phyloP scores from a whole-genome alignment of 2,329 filamentous ascomycete genomes.

The Aspergillus tubingensis region DNA sequence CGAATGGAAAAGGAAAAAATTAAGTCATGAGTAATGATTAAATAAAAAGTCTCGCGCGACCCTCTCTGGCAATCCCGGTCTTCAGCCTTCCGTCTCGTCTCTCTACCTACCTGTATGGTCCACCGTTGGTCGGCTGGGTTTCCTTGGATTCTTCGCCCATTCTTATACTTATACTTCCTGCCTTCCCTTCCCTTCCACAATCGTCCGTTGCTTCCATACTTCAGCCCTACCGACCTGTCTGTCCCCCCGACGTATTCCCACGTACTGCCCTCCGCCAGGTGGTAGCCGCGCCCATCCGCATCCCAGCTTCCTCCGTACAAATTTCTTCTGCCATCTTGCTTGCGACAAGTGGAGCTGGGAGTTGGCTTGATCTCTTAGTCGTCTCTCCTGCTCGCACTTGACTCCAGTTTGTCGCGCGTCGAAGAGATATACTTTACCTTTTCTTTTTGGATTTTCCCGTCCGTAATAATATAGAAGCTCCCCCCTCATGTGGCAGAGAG shows the following conservation, averaged over 20 bases:
- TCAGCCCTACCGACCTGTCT: slow-evolving; percentile 17
- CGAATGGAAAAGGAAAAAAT: not conserved
- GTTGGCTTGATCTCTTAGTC: not conserved
- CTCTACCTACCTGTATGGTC: not conserved
- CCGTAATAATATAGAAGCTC: not conserved
- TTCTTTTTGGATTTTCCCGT: not conserved
- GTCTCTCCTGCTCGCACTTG: not conserved
- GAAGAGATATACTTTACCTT: slow-evolving; percentile 2
- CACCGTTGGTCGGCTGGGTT: slow-evolving; percentile 7
- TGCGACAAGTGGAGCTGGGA: not conserved
- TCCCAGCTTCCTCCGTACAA: not conserved
- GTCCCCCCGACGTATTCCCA: not conserved
- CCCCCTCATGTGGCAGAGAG: slow-evolving; percentile 28
- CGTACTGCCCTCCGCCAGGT: not conserved
- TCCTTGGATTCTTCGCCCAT: not conserved
- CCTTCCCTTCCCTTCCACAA: not conserved
- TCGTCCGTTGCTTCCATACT: slow-evolving; percentile 13
- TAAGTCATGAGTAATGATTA: slow-evolving; percentile 16
- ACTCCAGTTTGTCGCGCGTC: not conserved
- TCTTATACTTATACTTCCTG: slow-evolving; percentile 7
- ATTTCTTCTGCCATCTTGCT: not conserved
- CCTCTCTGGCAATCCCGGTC: slow-evolving; percentile 7
- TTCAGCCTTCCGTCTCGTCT: slow-evolving; percentile 5
- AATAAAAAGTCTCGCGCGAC: slow-evolving; percentile 19
- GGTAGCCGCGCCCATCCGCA: not conserved